These are phyloP conservation scores for Fusarium proliferatum DNA, from an alignment of 2,329 filamentous ascomycete species.

Conservation along the genomic window DNA sequence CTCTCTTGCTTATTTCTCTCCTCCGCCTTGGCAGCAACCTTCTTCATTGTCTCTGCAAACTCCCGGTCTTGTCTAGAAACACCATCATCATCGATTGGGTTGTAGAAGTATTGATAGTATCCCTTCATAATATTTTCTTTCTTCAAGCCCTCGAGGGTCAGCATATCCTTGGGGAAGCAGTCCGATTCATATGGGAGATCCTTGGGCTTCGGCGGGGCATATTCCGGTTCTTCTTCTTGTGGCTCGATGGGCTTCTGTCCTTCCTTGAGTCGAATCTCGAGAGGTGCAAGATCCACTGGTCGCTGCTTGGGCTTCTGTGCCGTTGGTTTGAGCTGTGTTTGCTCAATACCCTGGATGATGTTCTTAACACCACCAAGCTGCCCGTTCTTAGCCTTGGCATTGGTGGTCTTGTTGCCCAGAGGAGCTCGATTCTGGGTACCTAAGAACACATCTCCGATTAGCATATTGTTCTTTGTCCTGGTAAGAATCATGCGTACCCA, in stretches of 20 bases:
- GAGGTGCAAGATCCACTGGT: constrained; percentile 61
- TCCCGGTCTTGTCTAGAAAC: constrained; percentile 71
- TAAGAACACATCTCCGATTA: constrained; percentile 27
- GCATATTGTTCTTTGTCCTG: background rate
- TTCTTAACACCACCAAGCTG: constrained; percentile 74
- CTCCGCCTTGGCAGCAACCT: constrained; percentile 68
- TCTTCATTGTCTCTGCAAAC: constrained; percentile 64
- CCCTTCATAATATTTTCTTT: constrained; percentile 69
- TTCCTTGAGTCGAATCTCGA: constrained; percentile 72
- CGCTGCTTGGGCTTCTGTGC: constrained; percentile 70
- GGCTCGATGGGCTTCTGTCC: constrained; percentile 56
- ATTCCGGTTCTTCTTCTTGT: constrained; percentile 80
- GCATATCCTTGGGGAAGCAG: constrained; percentile 67
- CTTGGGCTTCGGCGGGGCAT: constrained; percentile 80
- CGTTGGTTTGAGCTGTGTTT: constrained; percentile 70
- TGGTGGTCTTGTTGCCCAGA: constrained; percentile 94
- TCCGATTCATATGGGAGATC: constrained; percentile 77
- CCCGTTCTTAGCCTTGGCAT: constrained; percentile 80
- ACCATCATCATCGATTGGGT: constrained; percentile 75
- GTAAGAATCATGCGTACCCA: constrained; percentile 66
- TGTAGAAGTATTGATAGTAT: constrained; percentile 70
- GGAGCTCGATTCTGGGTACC: constrained; percentile 75
- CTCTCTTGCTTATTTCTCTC: constrained; percentile 75
- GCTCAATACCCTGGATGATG: constrained; percentile 69
- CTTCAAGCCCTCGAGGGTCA: constrained; percentile 69